Evolutionary conservation across 352 stramenopile species (phyloP).

Genomic region (Globisporangium splendens): DNA sequence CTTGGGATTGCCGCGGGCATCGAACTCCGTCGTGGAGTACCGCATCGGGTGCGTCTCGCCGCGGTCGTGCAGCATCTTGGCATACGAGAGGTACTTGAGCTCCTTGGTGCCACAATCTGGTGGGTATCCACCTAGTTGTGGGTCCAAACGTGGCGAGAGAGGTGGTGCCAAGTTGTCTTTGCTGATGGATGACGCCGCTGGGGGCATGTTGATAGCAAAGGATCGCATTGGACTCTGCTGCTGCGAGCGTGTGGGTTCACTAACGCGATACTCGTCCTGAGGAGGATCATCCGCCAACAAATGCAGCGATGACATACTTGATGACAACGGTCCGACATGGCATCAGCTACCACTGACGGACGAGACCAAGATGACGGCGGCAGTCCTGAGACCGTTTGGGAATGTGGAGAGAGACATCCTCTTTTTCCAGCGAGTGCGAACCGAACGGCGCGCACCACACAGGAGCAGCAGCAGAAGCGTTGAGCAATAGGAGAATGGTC

Average conservation of each 20-base stretch:
- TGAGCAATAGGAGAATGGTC: too few species aligned
- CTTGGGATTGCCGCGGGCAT: conserved; percentile 50
- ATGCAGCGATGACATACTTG: too few species aligned
- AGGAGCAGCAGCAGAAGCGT: too few species aligned
- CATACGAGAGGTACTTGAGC: conserved; percentile 78
- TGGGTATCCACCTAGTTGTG: conserved; percentile 64
- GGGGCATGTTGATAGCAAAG: neutral
- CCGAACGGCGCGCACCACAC: too few species aligned
- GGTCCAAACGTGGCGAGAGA: conserved; percentile 45
- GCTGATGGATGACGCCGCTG: too few species aligned
- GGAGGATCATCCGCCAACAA: too few species aligned
- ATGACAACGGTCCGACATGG: too few species aligned
- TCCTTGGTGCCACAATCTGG: conserved; percentile 71
- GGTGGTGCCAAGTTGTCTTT: neutral
- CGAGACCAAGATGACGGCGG: too few species aligned
- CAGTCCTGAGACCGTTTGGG: too few species aligned
- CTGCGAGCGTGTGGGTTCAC: neutral
- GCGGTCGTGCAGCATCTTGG: conserved; percentile 68
- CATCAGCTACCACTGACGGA: too few species aligned
- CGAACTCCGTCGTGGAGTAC: conserved; percentile 52
- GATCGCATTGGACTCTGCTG: neutral
- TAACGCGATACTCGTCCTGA: neutral
- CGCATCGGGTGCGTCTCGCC: conserved; percentile 73
- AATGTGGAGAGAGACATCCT: too few species aligned
- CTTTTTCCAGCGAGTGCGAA: too few species aligned